These are phyloP conservation scores for Colletotrichum echinochloae DNA, from an alignment of 2,329 filamentous ascomycete species.

Conservation along the genomic window DNA sequence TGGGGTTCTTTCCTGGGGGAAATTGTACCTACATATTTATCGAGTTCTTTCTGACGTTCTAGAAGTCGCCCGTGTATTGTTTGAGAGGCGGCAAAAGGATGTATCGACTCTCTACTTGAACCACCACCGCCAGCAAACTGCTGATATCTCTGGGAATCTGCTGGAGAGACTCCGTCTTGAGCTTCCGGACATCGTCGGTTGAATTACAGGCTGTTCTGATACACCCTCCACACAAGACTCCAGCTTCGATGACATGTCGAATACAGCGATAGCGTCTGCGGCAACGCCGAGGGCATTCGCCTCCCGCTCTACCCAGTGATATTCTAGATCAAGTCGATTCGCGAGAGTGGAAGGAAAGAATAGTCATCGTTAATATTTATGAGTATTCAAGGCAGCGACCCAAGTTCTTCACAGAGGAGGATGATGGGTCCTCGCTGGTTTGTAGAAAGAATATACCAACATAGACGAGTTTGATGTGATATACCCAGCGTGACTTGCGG, in stretches of 20 bases:
- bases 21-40: neutral
- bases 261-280: slow-evolving; percentile 53
- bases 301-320: no score
- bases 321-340: no score
- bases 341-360: no score
- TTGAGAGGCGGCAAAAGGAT: neutral
- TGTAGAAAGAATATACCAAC: neutral
- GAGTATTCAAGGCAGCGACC: neutral
- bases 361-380: neutral
- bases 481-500: neutral
- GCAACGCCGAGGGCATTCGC: slow-evolving; percentile 50
- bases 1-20: neutral
- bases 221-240: slow-evolving; percentile 51
- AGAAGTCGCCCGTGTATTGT: neutral
- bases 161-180: slow-evolving; percentile 46
- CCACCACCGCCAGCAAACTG: neutral
- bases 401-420: neutral
- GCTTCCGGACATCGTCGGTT: slow-evolving; percentile 48
- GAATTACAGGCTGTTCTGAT: slow-evolving; percentile 49
- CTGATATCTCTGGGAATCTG: neutral
- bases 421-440: neutral
- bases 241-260: slow-evolving; percentile 54
- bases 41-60: neutral
- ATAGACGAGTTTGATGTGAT: neutral
- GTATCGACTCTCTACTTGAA: neutral